Evolutionary conservation across 257 asterid species (phyloP).

Genomic region (Fraxinus quadrangulata): DNA sequence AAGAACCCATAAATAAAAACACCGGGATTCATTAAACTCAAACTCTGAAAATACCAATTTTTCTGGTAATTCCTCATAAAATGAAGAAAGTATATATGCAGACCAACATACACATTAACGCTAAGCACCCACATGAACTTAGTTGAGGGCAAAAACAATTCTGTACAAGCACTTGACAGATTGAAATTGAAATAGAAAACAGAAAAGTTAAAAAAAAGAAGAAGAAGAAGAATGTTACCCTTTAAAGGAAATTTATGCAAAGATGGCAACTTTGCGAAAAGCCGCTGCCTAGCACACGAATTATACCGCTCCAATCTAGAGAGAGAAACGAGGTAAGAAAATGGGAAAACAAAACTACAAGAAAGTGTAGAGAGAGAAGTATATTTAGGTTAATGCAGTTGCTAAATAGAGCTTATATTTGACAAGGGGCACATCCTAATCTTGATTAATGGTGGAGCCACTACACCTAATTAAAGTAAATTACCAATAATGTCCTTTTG

Average conservation of each 20-base stretch:
- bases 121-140: constrained; percentile 15
- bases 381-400: constrained; percentile 14
- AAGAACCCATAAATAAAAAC: constrained; percentile 17
- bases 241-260: constrained; percentile 26
- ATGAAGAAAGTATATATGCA: not conserved
- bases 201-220: not conserved
- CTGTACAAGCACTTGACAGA: constrained; percentile 7
- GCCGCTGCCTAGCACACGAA: constrained; percentile 33
- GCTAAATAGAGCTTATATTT: constrained; percentile 35
- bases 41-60: constrained; percentile 9
- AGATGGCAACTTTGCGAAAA: constrained; percentile 31
- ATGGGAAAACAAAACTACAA: constrained; percentile 23
- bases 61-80: constrained; percentile 11
- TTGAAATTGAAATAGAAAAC: constrained; percentile 16
- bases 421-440: constrained; percentile 21
- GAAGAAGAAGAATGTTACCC: constrained; percentile 35
- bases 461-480: not conserved
- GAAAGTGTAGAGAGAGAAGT: constrained; percentile 19
- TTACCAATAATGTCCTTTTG: constrained; percentile 33
- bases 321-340: constrained; percentile 32
- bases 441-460: constrained; percentile 25
- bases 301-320: constrained; percentile 32
- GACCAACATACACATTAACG: constrained; percentile 23
- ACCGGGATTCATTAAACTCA: constrained; percentile 25
- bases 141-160: constrained; percentile 6